Conservation (phyloP, 495 filamentous ascomycete species). For the Parathielavia appendiculata region DNA sequence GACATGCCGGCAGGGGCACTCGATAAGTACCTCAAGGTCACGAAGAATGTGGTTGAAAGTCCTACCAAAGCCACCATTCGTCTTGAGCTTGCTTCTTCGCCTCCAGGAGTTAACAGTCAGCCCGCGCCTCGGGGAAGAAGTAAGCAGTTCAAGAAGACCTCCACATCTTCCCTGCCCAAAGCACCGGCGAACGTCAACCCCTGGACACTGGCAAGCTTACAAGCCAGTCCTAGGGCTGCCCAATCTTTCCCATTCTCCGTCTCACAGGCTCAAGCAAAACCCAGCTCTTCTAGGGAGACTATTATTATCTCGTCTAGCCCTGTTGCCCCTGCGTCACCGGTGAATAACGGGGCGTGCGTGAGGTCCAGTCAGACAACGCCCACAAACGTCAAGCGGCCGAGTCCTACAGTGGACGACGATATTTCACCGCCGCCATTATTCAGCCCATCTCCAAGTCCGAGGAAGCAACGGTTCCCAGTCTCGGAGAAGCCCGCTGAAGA, state of each 20-base stretch:
- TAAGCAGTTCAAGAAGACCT: slow-evolving; percentile 32
- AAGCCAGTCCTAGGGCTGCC: slow-evolving; percentile 31
- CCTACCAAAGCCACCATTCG: background rate
- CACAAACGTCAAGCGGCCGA: slow-evolving; percentile 15
- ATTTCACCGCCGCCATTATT: background rate
- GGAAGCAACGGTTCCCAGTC: background rate
- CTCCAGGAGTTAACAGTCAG: slow-evolving; percentile 18
- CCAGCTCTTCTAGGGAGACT: slow-evolving; percentile 22
- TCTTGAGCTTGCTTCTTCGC: background rate
- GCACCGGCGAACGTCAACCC: slow-evolving; percentile 33
- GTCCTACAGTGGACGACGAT: background rate
- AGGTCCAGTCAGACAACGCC: slow-evolving; percentile 3
- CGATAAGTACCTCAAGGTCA: slow-evolving; percentile 38
- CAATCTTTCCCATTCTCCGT: slow-evolving; percentile 18
- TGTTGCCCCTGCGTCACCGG: slow-evolving; percentile 24
- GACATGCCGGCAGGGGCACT: slow-evolving; percentile 29
- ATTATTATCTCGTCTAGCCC: slow-evolving; percentile 46
- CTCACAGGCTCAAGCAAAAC: slow-evolving; percentile 4
- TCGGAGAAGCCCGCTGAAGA: background rate
- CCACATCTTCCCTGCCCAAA: slow-evolving; percentile 20
- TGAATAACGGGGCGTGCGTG: slow-evolving; percentile 7
- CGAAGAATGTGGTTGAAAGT: slow-evolving; percentile 26
- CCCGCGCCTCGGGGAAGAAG: slow-evolving; percentile 20
- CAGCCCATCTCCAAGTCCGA: background rate
- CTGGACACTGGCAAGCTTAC: slow-evolving; percentile 43